Base-by-base conservation (phyloP, 306 rosid genomes). In the Alnus glutinosa region DNA sequence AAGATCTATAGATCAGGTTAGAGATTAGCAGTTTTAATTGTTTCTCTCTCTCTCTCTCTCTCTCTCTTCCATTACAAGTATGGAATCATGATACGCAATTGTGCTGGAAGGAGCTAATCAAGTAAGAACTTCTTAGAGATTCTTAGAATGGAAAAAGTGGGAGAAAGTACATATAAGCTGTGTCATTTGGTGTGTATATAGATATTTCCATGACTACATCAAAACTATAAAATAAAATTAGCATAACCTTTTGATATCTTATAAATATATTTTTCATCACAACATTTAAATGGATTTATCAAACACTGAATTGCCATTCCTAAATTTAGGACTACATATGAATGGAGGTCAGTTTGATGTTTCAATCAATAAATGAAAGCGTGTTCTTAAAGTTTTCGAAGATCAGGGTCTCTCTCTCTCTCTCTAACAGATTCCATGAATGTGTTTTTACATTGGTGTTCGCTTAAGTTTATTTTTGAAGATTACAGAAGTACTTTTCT, bases 1-100 rank as follows among this genome's bases (percentile, higher is more conserved):
- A 72, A 92, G 86, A 83, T 89, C 92, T 75, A 77, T 42, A 75
- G 86, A 86, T 79, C 83, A 79, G 94, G 97, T 94, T 71, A 83
- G 89, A 52, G 61, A 71, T 69, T 57, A 61, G 70, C 50, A 37
- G 18, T 80, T 66, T 59, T 52, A 28, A 8, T 62, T 71, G 67
- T 23, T 80, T 50, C 55, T 70, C 74, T 75, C 32, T 82, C 72
- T 82, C 74, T 75, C 32, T 82, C 72, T 82, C 44, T 75, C 74
- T 74, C 34, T 83, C 77, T 80, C 37, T 63, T 32, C 66, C 51
- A 42, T 9, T 61, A 34, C 75, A 14, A 59, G 15, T 70, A 49
- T 62, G 55, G 68, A 69, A n/a, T 68, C 42, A 67, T 50, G 46
- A 51, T 18, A 42, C 52, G 42, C 30, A 63, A 61, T 70, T 19